Evolutionary conservation across 768 basidiomycete genomes (phyloP), one percentile per base, ranked within the genome.

Genomic region (Trametes punicea): DNA sequence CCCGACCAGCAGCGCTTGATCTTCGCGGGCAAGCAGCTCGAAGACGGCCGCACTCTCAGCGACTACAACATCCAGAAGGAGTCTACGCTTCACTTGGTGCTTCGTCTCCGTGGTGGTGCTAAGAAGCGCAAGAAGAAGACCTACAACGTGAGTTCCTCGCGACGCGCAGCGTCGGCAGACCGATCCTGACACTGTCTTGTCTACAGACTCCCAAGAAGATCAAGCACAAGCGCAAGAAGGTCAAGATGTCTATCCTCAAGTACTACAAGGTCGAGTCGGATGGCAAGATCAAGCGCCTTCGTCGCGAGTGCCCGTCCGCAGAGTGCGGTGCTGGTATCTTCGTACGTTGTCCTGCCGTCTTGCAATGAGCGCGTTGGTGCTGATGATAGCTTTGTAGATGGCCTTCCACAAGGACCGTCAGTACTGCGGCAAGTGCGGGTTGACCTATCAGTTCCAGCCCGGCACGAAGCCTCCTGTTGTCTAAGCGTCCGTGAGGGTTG

Each of bases 81-180:
- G 78, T 97, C 94, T 29, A 98, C 96, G 59, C 89, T 99, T 57
- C 96, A 98, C 76, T 75, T 98, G 64, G 96, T 98, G 63, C 87
- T 98, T 66, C 90, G 97, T 69, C 90, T 99, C 50, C 92, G 95
- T 77, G 97, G 97, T 82, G 97, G 97, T 83, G 93, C 87, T 65
- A 98, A 98, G 87, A 98, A 98, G 86, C 88, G 96, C 74, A 98
- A 98, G 87, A 99, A 98, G 84, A 98, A 98, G 84, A 94, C 93
- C 52, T 98, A 98, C 88, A 94, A 87, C 79, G 90, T 93, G 46
- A 46, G 87, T 77, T n/a, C n/a, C n/a, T n/a, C n/a, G n/a, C n/a
- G n/a, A n/a, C n/a, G n/a, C n/a, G n/a, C n/a, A n/a, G n/a, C n/a
- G n/a, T n/a, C n/a, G n/a, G n/a, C n/a, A n/a, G n/a, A n/a, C n/a